Evolutionary conservation across 805 yeast genomes (phyloP), one percentile per base, ranked within the genome.

Genomic region (Dipodascus albidus): DNA sequence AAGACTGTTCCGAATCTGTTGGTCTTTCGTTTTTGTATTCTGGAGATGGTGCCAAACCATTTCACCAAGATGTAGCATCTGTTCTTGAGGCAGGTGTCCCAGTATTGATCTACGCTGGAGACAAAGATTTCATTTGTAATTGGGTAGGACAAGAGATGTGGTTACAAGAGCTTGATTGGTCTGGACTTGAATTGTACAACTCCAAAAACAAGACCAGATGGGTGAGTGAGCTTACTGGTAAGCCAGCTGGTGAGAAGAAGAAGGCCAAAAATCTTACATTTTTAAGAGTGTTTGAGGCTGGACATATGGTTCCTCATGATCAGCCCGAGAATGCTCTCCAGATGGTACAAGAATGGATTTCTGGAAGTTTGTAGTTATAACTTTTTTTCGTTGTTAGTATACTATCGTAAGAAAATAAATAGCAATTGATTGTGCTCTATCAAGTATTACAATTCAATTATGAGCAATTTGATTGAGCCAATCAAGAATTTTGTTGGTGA

Each of bases 271-370:
- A 81, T 47, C 82, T 88, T 63, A 82, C 95, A 2, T 88, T 85
- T 70, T 74, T 87, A 63, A 78, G 95, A 65, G 76, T 88, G 44
- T 84, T 68, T 59, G 85, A 81, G 58, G 96, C 91, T 41, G 96
- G 96, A 9, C 96, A 88, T 68, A 85, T 88, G 96, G 95, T 87
- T 59, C 95, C 96, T 27, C 83, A 75, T 61, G 91, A 88, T 68
- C 91, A 87, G 71, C 95, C 95, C 6, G 83, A 77, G 60, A 77
- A 76, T 59, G 73, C 93, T 1, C 74, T 82, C 60, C 78, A 79
- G 35, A 79, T 87, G 83, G 75, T 85, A 20, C 82, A 85, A 70
- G 72, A 80, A 59, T 87, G 96, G 96, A 67, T 87, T 24, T 56
- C 74, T 47, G 88, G 87, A 44, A 51, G 27, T 21, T 38, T 38